Conservation (phyloP, 1,139 yeast species). For the Casaregolazyma suthepensis region DNA sequence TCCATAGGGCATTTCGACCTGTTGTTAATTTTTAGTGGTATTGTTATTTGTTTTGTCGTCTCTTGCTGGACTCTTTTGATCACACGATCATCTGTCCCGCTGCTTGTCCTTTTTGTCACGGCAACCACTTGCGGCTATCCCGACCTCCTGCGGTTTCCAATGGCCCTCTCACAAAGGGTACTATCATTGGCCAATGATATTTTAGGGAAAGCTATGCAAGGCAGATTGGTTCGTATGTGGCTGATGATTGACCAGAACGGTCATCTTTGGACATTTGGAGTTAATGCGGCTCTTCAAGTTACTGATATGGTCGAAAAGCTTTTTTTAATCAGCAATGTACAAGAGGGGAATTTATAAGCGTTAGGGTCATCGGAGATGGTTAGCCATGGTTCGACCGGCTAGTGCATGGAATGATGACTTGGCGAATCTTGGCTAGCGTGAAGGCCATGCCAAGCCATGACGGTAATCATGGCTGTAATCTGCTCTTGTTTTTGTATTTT, state of each 20-base stretch:
- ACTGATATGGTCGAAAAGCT: background rate
- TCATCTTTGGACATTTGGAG: background rate
- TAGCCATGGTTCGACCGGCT: background rate
- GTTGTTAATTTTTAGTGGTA: too few relatives aligned
- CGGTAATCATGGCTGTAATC: background rate
- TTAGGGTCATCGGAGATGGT: background rate
- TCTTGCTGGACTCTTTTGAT: too few relatives aligned
- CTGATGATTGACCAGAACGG: background rate
- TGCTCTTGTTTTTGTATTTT: too few relatives aligned
- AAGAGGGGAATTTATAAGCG: background rate
- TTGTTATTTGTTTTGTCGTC: background rate
- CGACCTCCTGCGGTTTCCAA: background rate
- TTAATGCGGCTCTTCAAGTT: background rate
- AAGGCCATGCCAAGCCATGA: background rate
- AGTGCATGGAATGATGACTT: background rate
- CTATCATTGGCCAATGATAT: background rate
- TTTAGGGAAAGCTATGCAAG: background rate
- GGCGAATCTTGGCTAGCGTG: background rate
- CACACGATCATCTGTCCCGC: background rate
- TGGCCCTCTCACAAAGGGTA: background rate
- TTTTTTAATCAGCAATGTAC: background rate
- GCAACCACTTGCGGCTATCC: background rate
- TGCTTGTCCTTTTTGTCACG: background rate
- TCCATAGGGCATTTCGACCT: background rate
- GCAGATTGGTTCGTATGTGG: background rate